These are phyloP conservation scores for Remersonia thermophila DNA, from an alignment of 2,329 filamentous ascomycete genomes.

Conservation along the genomic window DNA sequence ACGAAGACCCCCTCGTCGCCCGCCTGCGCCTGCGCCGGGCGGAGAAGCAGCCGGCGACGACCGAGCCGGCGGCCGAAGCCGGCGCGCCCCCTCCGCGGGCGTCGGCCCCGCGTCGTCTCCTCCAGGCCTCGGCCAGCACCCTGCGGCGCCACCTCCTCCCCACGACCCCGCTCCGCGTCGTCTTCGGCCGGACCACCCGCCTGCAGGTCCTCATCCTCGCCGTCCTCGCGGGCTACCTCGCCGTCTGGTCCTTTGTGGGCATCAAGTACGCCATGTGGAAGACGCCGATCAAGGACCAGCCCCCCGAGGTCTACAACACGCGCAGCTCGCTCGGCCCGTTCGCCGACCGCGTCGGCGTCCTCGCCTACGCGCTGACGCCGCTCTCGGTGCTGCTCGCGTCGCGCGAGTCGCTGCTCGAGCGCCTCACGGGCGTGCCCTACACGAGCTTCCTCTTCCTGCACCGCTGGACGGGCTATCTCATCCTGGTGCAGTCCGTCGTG, in stretches of 20 bases:
- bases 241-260: constrained; percentile 57
- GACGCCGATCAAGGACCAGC: constrained; percentile 49
- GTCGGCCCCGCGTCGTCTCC: constrained; percentile 33
- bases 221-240: constrained; percentile 47
- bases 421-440: constrained; percentile 61
- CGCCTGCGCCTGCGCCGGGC: no score
- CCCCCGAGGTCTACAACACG: constrained; percentile 44
- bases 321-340: constrained; percentile 55
- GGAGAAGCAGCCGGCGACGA: constrained; percentile 4
- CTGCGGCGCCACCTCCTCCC: constrained; percentile 45
- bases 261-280: constrained; percentile 58
- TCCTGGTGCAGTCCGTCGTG: constrained; percentile 52
- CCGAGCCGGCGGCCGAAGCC: neutral
- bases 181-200: constrained; percentile 58
- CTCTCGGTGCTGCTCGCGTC: constrained; percentile 55
- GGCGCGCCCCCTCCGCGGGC: constrained; percentile 17
- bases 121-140: constrained; percentile 42
- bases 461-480: constrained; percentile 63
- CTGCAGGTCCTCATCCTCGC: constrained; percentile 53
- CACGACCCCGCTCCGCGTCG: constrained; percentile 34
- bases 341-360: constrained; percentile 54
- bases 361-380: constrained; percentile 64
- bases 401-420: constrained; percentile 56
- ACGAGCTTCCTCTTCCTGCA: constrained; percentile 70
- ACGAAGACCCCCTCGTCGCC: constrained; percentile 8